Base-by-base conservation (phyloP, 257 asterid species). In the Primulina tabacum region DNA sequence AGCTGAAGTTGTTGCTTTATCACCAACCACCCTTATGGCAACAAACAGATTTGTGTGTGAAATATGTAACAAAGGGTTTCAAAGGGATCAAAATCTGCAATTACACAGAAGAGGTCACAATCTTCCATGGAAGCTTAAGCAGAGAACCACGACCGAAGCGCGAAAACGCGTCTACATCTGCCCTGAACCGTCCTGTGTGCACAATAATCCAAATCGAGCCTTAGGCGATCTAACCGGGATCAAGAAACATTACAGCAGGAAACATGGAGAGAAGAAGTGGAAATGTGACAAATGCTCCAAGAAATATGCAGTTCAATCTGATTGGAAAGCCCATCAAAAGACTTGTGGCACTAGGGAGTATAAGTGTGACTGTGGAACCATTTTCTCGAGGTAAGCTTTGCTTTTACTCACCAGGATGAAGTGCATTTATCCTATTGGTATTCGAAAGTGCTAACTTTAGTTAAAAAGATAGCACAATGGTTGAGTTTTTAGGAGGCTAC, bases 201-300 rank as follows among this genome's bases (percentile, higher is more conserved):
- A 91, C 78, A 95, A 91, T 65, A 83, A 83, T 61, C 88, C 91
- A 0, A 81, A 79, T 2, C 86, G 95, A 2, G 97, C 96, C 3
- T 70, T 91, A 2, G 97, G 97, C 9, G 97, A 91, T 56, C 92
- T 91, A 1, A 89, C 97, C 0, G 97, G 97, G n/a, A 91, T 91
- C 77, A 91, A 91, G 86, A 91, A 91, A 71, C 97, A 91, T 47
- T 91, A 75, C 14, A 87, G 97, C 64, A 68, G 97, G 20, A 91
- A 91, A 64, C 97, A 91, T 40, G 96, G 97, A 0, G 97, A 91
- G 83, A 91, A 91, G 81, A 91, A 91, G 68, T 91, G 96, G 95
- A 91, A 91, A 78, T 91, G 97, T 65, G 96, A 89, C 33, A 89
- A 89, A 59, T 91, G 97, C 62, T 84, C 95, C 0, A 91, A 89